Conservation (phyloP, 2,329 filamentous ascomycete genomes). For the Aspergillus sp. region DNA sequence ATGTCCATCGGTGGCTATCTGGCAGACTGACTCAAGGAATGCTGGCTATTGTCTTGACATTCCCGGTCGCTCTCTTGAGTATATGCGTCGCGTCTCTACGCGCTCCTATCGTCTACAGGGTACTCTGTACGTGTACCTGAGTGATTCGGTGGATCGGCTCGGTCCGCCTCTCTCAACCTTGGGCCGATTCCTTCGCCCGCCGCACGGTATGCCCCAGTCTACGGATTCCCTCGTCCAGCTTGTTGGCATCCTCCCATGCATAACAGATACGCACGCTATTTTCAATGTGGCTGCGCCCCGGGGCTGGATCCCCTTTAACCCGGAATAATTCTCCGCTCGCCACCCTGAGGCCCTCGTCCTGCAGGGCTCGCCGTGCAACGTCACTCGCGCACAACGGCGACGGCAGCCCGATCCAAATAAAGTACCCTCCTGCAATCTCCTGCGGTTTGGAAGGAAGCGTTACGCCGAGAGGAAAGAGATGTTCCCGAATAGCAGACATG, state of each 20-base stretch:
- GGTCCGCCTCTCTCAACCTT: background rate
- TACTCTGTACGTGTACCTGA: no score
- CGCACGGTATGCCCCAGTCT: slow-evolving; percentile 40
- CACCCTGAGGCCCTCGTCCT: slow-evolving; percentile 58
- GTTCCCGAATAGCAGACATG: slow-evolving; percentile 47
- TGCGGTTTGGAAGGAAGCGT: slow-evolving; percentile 16
- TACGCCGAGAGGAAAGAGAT: slow-evolving; percentile 57
- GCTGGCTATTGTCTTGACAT: no score
- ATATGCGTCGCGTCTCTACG: no score
- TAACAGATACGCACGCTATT: slow-evolving; percentile 58
- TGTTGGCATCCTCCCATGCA: slow-evolving; percentile 59
- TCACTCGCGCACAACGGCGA: slow-evolving; percentile 42
- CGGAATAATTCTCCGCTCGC: slow-evolving; percentile 63
- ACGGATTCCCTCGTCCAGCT: slow-evolving; percentile 57
- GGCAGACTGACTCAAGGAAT: no score
- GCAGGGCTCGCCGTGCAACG: slow-evolving; percentile 49
- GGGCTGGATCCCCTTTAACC: slow-evolving; percentile 47
- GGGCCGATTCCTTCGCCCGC: background rate
- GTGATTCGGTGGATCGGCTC: background rate
- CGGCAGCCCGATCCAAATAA: slow-evolving; percentile 68
- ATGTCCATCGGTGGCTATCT: no score
- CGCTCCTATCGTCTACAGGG: no score
- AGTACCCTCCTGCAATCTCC: slow-evolving; percentile 66
- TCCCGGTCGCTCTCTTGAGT: no score
- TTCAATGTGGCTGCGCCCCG: slow-evolving; percentile 46